A percentile compares a stretch with the other conserved stretches of the same genome.
These are phyloP conservation scores for Canavalia ensiformis DNA, from an alignment of 306 rosid species.

Conservation along the genomic window DNA sequence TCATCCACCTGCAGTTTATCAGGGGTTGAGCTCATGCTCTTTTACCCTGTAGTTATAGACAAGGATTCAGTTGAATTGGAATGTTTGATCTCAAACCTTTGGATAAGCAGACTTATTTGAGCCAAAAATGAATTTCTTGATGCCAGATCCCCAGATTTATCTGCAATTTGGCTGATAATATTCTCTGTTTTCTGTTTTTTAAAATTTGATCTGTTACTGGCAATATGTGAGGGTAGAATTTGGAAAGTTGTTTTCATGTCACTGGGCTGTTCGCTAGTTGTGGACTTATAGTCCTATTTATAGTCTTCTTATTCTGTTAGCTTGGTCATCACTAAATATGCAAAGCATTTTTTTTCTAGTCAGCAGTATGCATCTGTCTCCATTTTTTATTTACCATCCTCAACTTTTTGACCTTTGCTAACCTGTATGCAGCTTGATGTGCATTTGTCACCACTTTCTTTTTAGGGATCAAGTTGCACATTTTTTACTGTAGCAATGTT, in stretches of 20 bases:
- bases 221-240: neutral
- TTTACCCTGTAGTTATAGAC: conserved; percentile 1
- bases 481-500: neutral
- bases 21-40: neutral
- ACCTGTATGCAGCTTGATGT: neutral
- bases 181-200: conserved; percentile 3
- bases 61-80: conserved; percentile 2
- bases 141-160: neutral
- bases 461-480: neutral
- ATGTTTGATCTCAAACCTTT: conserved; percentile 8
- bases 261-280: neutral
- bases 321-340: conserved; percentile 5
- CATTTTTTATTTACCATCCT: neutral
- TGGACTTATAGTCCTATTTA: conserved; percentile 21
- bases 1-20: conserved; percentile 12
- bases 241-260: neutral
- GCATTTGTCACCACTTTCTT: conserved; percentile 22
- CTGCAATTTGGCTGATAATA: conserved; percentile 16
- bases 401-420: neutral
- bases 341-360: neutral
- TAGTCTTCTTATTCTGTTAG: conserved; percentile 1
- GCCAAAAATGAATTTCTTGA: conserved; percentile 1
- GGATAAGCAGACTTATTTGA: neutral
- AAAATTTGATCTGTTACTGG: neutral
- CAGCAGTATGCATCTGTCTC: neutral